Percentiles rank a stretch among this genome's conserved stretches.
phyloP scores from a whole-genome alignment of 2,329 filamentous ascomycete genomes.

The Elsinoe fawcettii region DNA sequence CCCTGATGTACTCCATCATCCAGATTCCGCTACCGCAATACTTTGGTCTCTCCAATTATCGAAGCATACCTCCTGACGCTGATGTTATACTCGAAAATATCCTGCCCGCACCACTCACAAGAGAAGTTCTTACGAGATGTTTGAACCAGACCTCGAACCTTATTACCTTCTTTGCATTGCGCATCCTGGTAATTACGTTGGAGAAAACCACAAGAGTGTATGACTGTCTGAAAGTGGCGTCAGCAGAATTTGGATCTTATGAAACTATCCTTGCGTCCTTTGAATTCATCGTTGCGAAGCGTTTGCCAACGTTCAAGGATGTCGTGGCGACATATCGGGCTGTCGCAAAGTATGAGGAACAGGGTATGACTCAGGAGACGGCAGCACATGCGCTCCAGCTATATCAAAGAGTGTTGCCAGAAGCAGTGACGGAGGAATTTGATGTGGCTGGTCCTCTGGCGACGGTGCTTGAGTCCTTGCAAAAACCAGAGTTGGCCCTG shows the following conservation, averaged over 20 bases:
- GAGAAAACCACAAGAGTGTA: constrained; percentile 65
- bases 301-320: constrained; percentile 75
- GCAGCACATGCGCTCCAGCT: constrained; percentile 68
- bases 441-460: constrained; percentile 75
- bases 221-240: constrained; percentile 50
- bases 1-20: constrained; percentile 76
- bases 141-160: constrained; percentile 70
- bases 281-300: constrained; percentile 58
- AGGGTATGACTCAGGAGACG: constrained; percentile 63
- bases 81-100: constrained; percentile 77
- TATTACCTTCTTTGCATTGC: constrained; percentile 74
- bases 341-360: constrained; percentile 56
- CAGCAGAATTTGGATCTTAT: constrained; percentile 48
- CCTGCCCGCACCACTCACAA: constrained; percentile 71
- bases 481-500: constrained; percentile 32
- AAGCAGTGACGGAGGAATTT: constrained; percentile 72
- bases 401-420: constrained; percentile 79
- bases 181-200: constrained; percentile 69
- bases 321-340: constrained; percentile 66
- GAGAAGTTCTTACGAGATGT: constrained; percentile 71
- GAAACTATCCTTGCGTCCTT: constrained; percentile 54
- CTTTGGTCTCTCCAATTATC: constrained; percentile 61
- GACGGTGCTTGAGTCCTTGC: constrained; percentile 54
- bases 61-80: constrained; percentile 65
- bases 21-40: constrained; percentile 63